phyloP scores from a whole-genome alignment of 768 basidiomycete species.

The Mrakia gelida region DNA sequence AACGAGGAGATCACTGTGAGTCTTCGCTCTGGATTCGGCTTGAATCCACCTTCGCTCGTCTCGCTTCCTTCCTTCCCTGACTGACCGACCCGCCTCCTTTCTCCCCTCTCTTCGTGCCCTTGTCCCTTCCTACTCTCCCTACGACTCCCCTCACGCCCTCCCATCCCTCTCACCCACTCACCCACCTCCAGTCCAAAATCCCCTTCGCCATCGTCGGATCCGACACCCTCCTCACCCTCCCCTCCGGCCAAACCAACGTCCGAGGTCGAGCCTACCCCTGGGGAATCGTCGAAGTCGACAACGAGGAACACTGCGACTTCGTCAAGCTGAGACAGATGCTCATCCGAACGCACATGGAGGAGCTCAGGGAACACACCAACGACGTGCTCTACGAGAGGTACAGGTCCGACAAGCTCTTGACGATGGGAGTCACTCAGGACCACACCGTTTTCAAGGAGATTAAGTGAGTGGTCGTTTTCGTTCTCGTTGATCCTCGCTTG shows the following conservation, averaged over 20 bases:
- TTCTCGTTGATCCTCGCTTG: too few species aligned
- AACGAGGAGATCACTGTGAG: conserved; percentile 77
- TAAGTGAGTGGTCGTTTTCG: conserved; percentile 62
- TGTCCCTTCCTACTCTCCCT: background rate
- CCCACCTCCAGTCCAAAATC: conserved; percentile 66
- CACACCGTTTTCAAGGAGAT: conserved; percentile 98
- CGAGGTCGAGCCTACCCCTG: conserved; percentile 96
- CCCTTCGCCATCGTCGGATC: conserved; percentile 98
- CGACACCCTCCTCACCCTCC: conserved; percentile 59
- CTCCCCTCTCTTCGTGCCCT: too few species aligned
- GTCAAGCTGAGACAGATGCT: conserved; percentile 99
- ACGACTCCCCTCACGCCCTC: background rate
- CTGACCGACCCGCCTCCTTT: background rate
- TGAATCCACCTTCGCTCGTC: background rate
- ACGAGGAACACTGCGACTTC: conserved; percentile 98
- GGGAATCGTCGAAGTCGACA: conserved; percentile 99
- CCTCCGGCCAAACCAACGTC: conserved; percentile 52
- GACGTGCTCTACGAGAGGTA: conserved; percentile 96
- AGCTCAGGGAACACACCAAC: conserved; percentile 94
- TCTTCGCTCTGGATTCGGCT: conserved; percentile 7
- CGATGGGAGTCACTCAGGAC: conserved; percentile 98
- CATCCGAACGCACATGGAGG: conserved; percentile 98
- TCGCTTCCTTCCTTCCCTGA: background rate
- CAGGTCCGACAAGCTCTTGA: conserved; percentile 89
- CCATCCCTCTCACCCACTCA: background rate